Percentiles rank a stretch among this genome's conserved stretches.
Evolutionary conservation across 108 stramenopile genomes (phyloP).

Genomic region (Epipyxis sp.): DNA sequence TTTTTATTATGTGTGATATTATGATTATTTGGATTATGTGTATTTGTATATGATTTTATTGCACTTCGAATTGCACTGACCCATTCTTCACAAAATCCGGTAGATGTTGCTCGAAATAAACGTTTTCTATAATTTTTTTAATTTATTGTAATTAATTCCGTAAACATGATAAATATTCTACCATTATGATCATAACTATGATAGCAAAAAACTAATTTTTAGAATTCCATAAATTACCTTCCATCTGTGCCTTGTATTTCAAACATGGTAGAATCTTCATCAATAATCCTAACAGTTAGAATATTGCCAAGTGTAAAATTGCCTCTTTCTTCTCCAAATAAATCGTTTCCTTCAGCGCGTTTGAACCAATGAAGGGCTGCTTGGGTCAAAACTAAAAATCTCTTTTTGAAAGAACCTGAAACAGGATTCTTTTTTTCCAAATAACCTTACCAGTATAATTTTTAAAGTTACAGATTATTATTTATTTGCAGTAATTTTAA

Average conservation of each 20-base stretch:
- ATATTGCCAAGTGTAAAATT: constrained; percentile 15
- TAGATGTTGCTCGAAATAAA: constrained; percentile 2
- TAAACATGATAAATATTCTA: no score
- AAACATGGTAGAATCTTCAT: constrained; percentile 16
- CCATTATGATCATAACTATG: no score
- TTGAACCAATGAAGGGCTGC: constrained; percentile 34
- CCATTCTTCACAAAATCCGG: constrained; percentile 30
- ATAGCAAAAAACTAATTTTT: no score
- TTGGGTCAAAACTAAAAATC: constrained; percentile 27
- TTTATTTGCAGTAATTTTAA: no score
- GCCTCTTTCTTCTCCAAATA: constrained; percentile 38
- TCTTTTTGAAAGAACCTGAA: background rate
- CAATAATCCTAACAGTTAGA: constrained; percentile 3
- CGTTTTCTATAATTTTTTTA: background rate
- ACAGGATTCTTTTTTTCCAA: constrained; percentile 25
- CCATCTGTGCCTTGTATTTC: constrained; percentile 3
- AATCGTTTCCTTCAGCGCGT: constrained; percentile 26
- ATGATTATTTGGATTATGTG: background rate
- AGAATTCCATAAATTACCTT: no score
- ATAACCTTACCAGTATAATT: no score
- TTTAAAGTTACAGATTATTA: no score
- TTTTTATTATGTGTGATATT: background rate
- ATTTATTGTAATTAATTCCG: no score
- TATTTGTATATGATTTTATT: background rate
- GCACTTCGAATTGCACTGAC: constrained; percentile 30